Evolutionary conservation across 306 rosid genomes (phyloP), one percentile per base, ranked within the genome.

Genomic region (Oxytropis ochrocephala): DNA sequence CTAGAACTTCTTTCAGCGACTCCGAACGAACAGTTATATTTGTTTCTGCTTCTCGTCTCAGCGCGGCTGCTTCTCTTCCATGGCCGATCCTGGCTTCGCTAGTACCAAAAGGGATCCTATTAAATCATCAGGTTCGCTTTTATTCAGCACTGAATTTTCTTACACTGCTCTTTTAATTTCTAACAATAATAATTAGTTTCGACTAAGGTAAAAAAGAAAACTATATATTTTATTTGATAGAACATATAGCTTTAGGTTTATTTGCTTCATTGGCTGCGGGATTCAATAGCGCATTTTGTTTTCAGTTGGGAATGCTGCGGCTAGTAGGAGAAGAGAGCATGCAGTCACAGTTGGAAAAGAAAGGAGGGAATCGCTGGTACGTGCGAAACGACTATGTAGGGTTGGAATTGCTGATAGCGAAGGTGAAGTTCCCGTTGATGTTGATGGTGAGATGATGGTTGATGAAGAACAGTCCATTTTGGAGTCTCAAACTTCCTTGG

Each of bases 321-420:
- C 84, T 11, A 59, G 78, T 19, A 84, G 91, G 66, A 82, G 99
- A 52, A 72, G 99, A 8, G 85, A 87, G 67, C 80, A 84, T 50
- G 97, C 99, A 8, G 78, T 85, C 17, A 66, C 95, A 4, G 80
- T 94, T 59, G 88, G 95, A 55, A 94, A 84, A 69, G 96, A 94
- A 77, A 83, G 97, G 64, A 83, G 97, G 75, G 97, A 87, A 36
- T 88, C 88, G 4, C 42, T 89, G 69, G 77, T 94, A 64, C 96
- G 95, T 3, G 92, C 97, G 4, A 94, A 94, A 78, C 84, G 99
- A 5, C 78, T 91, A 3, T 94, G 99, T 75, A 83, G 96, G 71
- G 88, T 80, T 18, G 88, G 86, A 32, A 58, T 86, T 62, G 72
- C 69, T 7, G 75, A 81, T 30, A 89, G 64, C 27, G 81, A 75